Evolutionary conservation across 2,329 filamentous ascomycete genomes (phyloP), one percentile per base, ranked within the genome.

Genomic region (Arachnomyces sp.): DNA sequence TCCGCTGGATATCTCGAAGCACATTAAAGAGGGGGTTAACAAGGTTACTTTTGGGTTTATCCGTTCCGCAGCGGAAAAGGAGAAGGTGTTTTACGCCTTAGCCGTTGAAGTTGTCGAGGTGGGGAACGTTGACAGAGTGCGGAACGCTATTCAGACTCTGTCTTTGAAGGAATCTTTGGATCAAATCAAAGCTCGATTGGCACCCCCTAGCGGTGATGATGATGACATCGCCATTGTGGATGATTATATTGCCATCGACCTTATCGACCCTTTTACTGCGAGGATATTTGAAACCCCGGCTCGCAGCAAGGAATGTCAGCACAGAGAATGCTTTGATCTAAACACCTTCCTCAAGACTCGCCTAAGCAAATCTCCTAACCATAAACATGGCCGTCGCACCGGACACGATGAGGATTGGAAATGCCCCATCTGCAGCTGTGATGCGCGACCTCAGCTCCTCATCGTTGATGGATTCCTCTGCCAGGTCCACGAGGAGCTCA

Each of bases 301-400:
- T 2, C 81, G 89, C 18, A 80, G 86, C 17, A 65, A 54, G 6
- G 51, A 60, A 2, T 98, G 92, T 58, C 67, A 68, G 16, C 90
- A 98, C 56, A 67, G 82, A 28, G 86, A 95, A 56, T 94, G 88
- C 56, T 95, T 96, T 56, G 90, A 96, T 57, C 76, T 95, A 6
- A 74, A 83, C 14, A 89, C 77, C 1, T 96, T 86, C 67, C 73
- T 98, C 7, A 61, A 70, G 11, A 85, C 82, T 4, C 77, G 85
- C 12, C 57, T 51, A 15, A 61, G 57, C 16, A 64, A 58, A 31
- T 67, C 70, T 25, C 5, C 20, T 25, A 9, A 5, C 4, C 62
- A 64, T 11, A 73, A 71, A 44, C 57, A 62, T 16, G 49, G 53
- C 16, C 49, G 67, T 49, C 50, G 54, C 36, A 57, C 67, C 37